phyloP scores from a whole-genome alignment of 306 rosid genomes.

The Quercus berberidifolia region DNA sequence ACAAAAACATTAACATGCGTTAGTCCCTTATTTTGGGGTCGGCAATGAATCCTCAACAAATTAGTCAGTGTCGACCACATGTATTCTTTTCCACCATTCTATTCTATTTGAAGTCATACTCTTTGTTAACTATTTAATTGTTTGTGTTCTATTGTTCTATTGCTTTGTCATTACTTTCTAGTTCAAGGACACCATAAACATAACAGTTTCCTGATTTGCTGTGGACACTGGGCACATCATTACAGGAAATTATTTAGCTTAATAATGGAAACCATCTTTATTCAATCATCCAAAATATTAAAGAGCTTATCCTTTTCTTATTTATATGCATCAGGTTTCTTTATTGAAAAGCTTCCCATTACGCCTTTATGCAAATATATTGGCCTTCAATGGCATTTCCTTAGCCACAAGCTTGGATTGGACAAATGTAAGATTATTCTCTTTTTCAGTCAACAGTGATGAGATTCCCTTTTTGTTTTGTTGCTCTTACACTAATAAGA shows the following conservation, averaged over 20 bases:
- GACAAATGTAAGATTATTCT: conserved; percentile 41
- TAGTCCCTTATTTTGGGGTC: no score
- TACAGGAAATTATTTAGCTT: not conserved
- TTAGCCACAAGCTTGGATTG: conserved; percentile 47
- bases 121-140: not conserved
- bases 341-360: conserved; percentile 44
- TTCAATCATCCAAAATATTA: not conserved
- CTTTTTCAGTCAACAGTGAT: not conserved
- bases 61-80: no score
- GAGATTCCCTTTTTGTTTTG: not conserved
- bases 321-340: conserved; percentile 36
- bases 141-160: not conserved
- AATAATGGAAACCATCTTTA: not conserved
- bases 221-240: not conserved
- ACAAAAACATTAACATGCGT: not conserved
- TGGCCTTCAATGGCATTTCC: conserved; percentile 40
- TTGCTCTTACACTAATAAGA: not conserved
- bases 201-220: not conserved
- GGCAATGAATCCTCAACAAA: no score
- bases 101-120: not conserved
- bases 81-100: no score
- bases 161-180: not conserved
- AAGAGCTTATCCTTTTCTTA: not conserved
- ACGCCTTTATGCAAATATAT: conserved; percentile 41
- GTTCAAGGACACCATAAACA: not conserved